Evolutionary conservation across 2,329 filamentous ascomycete species (phyloP), one percentile per base, ranked within the genome.

Genomic region (Pseudogymnoascus sp.): DNA sequence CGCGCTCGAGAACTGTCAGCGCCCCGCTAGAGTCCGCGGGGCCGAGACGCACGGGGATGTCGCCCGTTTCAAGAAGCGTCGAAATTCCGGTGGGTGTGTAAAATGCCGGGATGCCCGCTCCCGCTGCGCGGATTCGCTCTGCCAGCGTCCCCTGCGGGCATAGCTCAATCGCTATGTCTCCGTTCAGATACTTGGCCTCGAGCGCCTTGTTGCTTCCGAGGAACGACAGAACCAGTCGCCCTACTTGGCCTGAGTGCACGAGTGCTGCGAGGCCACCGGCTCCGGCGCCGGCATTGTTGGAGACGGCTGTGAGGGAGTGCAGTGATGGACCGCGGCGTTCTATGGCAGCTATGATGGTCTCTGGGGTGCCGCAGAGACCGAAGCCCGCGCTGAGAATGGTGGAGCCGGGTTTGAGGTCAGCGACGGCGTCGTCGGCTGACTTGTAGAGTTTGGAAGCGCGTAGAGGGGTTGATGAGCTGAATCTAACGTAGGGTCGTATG

Each of bases 311-410:
- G 30, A 93, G 79, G 1, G 84, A 76, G 55, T 76, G 79, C 49
- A 81, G 72, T 60, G 74, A 79, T 4, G 86, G 82, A 5, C 84
- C 85, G 69, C 84, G 76, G 16, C 78, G 78, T 62, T 84, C 80
- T 39, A 93, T 82, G 14, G 87, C 85, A 41, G 84, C 79, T 69
- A 92, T 92, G 5, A 92, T 76, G 0, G 89, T 91, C 71, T 91
- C 88, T 80, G 86, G 84, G 16, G 92, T 87, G 66, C 90, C 90
- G 68, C 88, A 92, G 11, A 93, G 81, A n/a, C 90, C 90, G 72
- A 93, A 93, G 1, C 90, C 90, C 14, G 89, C 87, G 71, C 89
- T 91, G 62, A 93, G 78, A 36, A 93, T 79, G 0, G 84, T 89
- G 9, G 84, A 86, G 62, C 89, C 84, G 68, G 88, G 87, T 71